phyloP scores from a whole-genome alignment of 345 rosid species.

The Noccaea bulbosa region DNA sequence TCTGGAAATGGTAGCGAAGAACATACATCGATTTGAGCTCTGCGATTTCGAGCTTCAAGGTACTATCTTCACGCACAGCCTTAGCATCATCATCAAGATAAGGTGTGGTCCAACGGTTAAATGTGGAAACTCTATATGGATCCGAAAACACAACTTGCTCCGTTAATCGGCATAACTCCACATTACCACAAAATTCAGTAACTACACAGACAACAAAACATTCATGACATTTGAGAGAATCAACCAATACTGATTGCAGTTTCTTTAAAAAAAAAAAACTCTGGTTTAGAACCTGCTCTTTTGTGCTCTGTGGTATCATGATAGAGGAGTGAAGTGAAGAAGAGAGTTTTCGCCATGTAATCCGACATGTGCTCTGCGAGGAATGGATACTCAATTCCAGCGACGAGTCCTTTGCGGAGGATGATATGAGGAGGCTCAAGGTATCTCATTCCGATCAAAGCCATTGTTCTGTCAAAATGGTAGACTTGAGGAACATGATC shows the following conservation, averaged over 20 bases:
- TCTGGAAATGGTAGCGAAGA: conserved; percentile 9
- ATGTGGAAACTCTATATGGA: conserved; percentile 76
- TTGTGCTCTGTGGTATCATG: conserved; percentile 79
- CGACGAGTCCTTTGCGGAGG: conserved; percentile 86
- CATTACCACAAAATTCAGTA: conserved; percentile 89
- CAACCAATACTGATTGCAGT: background rate
- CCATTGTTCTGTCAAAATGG: conserved; percentile 89
- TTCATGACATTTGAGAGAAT: background rate
- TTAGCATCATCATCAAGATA: conserved; percentile 81
- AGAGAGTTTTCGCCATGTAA: conserved; percentile 86
- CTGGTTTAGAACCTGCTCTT: conserved; percentile 50
- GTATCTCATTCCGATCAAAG: conserved; percentile 92
- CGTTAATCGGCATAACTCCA: conserved; percentile 90
- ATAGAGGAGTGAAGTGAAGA: conserved; percentile 75
- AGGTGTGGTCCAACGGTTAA: conserved; percentile 84
- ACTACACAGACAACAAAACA: conserved; percentile 54
- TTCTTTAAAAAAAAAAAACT: no score
- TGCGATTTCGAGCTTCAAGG: conserved; percentile 77
- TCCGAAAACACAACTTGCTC: conserved; percentile 97
- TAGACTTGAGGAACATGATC: conserved; percentile 91
- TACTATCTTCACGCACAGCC: conserved; percentile 73
- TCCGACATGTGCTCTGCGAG: conserved; percentile 81
- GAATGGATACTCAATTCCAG: conserved; percentile 77
- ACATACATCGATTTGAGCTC: conserved; percentile 84
- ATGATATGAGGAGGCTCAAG: conserved; percentile 93